Evolutionary conservation across 257 asterid genomes (phyloP), one percentile per base, ranked within the genome.

Genomic region (Solanum sitiens): DNA sequence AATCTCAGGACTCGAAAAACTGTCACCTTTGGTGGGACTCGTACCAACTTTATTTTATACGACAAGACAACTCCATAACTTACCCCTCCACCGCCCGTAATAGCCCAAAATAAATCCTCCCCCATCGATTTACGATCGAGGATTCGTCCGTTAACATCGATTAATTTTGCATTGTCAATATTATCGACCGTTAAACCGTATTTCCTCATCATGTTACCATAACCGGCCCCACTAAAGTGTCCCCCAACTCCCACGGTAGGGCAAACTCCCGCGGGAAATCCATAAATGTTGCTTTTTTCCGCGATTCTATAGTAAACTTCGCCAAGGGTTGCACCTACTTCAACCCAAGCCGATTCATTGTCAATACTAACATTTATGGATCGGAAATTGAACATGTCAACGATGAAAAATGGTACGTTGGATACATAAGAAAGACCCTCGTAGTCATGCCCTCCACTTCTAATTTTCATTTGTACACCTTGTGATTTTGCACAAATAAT

Each of bases 31-130:
- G 33, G 61, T 2, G 90, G 90, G 16, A 88, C 90, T 7, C 35
- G 44, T 2, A 88, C 86, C 6, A 88, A 23, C 15, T 33, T 56
- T 15, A 88, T 83, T 42, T 88, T 73, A 56, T 84, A 88, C 0
- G 87, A 53, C 8, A 61, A 3, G 5, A 88, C 33, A 3, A 88
- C 90, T n/a, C 90, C 90, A n/a, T 39, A 88, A 10, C 88, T 88
- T 1, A 45, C 70, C 2, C 70, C 90, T 0, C 90, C 90, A 33
- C 88, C 90, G 1, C 90, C 90, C 0, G 88, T 74, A 15, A 88
- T 63, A 3, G 90, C 90, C 90, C 90, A 88, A 33, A 88, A 88
- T 72, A 88, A 63, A 13, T 88, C 88, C 87, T 88, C 82, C 61
- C 90, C 88, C 90, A 88, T 88, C 1, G 86, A 73, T 16, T 59